Evolutionary conservation across 2,329 filamentous ascomycete species (phyloP).

Genomic region (Penicillium palitans): DNA sequence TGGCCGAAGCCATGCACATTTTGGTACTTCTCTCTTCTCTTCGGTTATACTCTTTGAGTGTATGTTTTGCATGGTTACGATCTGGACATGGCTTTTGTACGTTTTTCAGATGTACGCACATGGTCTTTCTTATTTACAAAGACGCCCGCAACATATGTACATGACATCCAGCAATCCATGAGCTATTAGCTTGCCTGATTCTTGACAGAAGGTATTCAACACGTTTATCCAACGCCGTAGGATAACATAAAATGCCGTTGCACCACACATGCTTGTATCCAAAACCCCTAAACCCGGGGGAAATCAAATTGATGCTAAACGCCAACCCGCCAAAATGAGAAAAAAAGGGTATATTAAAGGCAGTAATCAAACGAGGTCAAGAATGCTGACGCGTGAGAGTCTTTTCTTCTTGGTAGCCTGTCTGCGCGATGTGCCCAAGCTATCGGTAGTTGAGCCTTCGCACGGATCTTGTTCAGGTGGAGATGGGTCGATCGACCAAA

Average conservation of each 20-base stretch:
- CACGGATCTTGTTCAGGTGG: constrained; percentile 10
- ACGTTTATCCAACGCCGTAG: neutral
- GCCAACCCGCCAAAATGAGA: neutral
- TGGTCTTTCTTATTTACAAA: neutral
- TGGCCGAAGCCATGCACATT: neutral
- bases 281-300: neutral
- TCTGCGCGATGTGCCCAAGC: neutral
- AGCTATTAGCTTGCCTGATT: neutral
- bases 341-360: constrained; percentile 8
- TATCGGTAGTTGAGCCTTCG: constrained; percentile 8
- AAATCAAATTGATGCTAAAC: neutral
- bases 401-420: constrained; percentile 29
- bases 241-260: neutral
- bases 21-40: constrained; percentile 6
- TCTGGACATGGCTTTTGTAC: neutral
- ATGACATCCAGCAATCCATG: neutral
- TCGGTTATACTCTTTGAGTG: neutral
- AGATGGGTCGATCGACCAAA: constrained; percentile 25
- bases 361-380: constrained; percentile 31
- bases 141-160: neutral
- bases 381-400: constrained; percentile 36
- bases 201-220: neutral
- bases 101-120: neutral
- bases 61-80: neutral
- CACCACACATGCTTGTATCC: neutral